Conservation (phyloP, 306 rosid genomes). For the Trifolium dubium region DNA sequence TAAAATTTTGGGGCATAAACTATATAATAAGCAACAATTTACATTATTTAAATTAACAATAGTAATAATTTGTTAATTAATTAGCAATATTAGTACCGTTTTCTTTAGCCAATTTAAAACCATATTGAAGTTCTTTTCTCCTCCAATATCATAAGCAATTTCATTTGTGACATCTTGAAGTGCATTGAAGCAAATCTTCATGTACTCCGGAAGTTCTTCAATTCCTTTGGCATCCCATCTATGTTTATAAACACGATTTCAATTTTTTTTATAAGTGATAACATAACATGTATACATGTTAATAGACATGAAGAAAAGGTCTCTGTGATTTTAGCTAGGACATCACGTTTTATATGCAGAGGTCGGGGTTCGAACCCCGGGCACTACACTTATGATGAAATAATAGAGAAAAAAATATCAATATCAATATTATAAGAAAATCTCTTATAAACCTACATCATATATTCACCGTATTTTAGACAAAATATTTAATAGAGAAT, state of each 20-base stretch:
- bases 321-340: too few species aligned
- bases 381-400: too few species aligned
- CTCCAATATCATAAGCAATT: constrained; percentile 58
- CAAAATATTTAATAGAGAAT: too few species aligned
- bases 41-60: neutral
- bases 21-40: neutral
- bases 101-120: constrained; percentile 48
- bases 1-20: neutral
- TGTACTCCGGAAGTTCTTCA: constrained; percentile 53
- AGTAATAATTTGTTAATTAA: too few species aligned
- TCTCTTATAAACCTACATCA: too few species aligned
- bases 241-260: neutral
- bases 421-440: too few species aligned
- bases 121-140: constrained; percentile 41
- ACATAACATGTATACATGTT: too few species aligned
- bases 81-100: constrained; percentile 44
- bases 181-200: constrained; percentile 60
- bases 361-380: too few species aligned
- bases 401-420: too few species aligned
- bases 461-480: too few species aligned
- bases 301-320: too few species aligned
- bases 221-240: constrained; percentile 63
- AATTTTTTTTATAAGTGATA: neutral
- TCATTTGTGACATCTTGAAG: constrained; percentile 52
- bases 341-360: too few species aligned